Percentiles rank a stretch among this genome's conserved stretches.
These are phyloP conservation scores for Cucurbita ficifolia DNA, from an alignment of 306 rosid species.

Conservation along the genomic window DNA sequence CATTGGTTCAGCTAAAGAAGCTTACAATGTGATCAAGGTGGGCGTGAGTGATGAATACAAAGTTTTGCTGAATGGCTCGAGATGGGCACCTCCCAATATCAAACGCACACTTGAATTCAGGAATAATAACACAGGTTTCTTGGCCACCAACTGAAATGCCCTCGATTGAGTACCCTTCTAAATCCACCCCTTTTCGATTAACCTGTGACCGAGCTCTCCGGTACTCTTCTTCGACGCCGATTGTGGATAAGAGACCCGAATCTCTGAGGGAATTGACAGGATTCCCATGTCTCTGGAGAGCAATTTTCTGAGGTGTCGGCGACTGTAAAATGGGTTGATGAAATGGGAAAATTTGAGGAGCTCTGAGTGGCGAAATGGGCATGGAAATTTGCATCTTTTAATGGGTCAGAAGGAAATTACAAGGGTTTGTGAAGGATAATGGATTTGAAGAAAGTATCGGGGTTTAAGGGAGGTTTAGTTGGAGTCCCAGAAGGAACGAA, in stretches of 20 bases:
- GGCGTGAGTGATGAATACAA: conserved; percentile 78
- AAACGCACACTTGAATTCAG: conserved; percentile 80
- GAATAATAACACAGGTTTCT: conserved; percentile 78
- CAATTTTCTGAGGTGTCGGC: conserved; percentile 16
- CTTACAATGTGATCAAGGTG: conserved; percentile 98
- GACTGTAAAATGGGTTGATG: conserved; percentile 30
- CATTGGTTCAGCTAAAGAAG: not conserved
- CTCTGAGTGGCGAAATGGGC: conserved; percentile 26
- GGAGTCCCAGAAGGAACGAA: not conserved
- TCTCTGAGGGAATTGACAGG: conserved; percentile 33
- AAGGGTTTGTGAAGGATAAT: not conserved
- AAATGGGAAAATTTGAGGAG: conserved; percentile 38
- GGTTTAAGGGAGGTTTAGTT: not conserved
- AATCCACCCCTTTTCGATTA: conserved; percentile 47
- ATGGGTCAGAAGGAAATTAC: not conserved
- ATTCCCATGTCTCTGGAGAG: conserved; percentile 21
- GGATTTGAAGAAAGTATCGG: not conserved
- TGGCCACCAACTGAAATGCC: conserved; percentile 87
- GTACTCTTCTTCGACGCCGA: conserved; percentile 78
- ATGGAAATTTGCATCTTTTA: conserved; percentile 40
- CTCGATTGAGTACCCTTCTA: conserved; percentile 69
- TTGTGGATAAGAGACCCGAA: conserved; percentile 48
- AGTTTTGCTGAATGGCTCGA: conserved; percentile 79
- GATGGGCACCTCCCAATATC: conserved; percentile 81
- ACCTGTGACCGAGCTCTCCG: conserved; percentile 72